Percentiles rank a stretch among this genome's conserved stretches.
These are phyloP conservation scores for Lumnitzera racemosa DNA, from an alignment of 345 rosid genomes.

Conservation along the genomic window DNA sequence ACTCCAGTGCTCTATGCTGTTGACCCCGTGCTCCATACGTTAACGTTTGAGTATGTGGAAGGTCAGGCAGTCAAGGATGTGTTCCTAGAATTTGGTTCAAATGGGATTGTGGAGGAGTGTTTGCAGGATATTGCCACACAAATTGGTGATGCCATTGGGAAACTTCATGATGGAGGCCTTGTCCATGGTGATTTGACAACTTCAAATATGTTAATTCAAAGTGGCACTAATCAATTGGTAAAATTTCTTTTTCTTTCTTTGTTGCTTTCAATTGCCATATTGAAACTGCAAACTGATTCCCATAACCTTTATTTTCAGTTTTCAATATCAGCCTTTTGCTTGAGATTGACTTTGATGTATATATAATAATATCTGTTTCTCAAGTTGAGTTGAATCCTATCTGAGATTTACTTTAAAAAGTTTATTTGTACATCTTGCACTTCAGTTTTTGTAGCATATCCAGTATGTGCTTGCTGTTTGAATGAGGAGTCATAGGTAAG, in stretches of 20 bases:
- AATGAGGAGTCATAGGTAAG: too few relatives aligned
- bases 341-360: too few relatives aligned
- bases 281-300: too few relatives aligned
- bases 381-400: too few relatives aligned
- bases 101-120: constrained; percentile 60
- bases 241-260: constrained; percentile 7
- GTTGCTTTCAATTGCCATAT: not conserved
- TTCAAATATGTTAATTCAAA: constrained; percentile 72
- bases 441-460: too few relatives aligned
- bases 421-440: too few relatives aligned
- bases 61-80: constrained; percentile 78
- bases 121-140: constrained; percentile 66
- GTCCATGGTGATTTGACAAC: constrained; percentile 97
- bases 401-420: too few relatives aligned
- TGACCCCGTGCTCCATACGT: constrained; percentile 58
- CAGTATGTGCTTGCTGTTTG: too few relatives aligned
- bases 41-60: constrained; percentile 80
- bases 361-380: too few relatives aligned
- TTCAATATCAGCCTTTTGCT: too few relatives aligned
- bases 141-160: constrained; percentile 82
- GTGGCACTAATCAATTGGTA: constrained; percentile 63
- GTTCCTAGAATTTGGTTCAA: constrained; percentile 62
- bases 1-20: constrained; percentile 77
- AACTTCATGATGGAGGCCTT: constrained; percentile 94
- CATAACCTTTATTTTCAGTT: too few relatives aligned